Conservation (phyloP, 352 stramenopile genomes). For the Globisporangium spiculum region DNA sequence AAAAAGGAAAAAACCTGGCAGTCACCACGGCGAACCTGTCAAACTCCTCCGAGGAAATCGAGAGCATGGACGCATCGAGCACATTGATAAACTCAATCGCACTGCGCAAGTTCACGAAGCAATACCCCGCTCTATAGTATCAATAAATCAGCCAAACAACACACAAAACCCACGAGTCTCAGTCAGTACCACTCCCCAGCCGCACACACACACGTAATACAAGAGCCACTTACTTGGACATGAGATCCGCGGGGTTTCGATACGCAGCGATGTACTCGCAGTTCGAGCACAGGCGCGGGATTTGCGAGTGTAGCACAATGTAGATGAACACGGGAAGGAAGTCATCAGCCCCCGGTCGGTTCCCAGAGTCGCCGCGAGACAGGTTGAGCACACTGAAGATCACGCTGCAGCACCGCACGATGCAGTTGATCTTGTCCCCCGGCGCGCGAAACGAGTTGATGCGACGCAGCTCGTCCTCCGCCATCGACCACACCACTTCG, state of each 20-base stretch:
- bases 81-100: conserved; percentile 90
- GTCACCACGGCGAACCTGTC: conserved; percentile 33
- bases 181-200: background rate
- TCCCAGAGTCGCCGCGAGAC: conserved; percentile 59
- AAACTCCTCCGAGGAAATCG: conserved; percentile 79
- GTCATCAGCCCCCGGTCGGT: conserved; percentile 80
- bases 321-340: conserved; percentile 93
- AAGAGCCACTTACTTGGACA: conserved; percentile 74
- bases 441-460: conserved; percentile 86
- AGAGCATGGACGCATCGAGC: conserved; percentile 81
- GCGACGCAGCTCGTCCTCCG: conserved; percentile 84
- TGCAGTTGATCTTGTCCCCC: conserved; percentile 90
- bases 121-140: conserved; percentile 78
- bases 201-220: background rate
- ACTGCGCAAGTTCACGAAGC: conserved; percentile 90
- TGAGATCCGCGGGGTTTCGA: conserved; percentile 84
- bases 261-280: conserved; percentile 91
- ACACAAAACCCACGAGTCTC: background rate
- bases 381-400: conserved; percentile 90
- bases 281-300: conserved; percentile 85
- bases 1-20: too few relatives aligned
- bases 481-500: conserved; percentile 88
- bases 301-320: conserved; percentile 88
- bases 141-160: background rate
- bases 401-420: conserved; percentile 84